Base-by-base conservation (phyloP, 1,284 basidiomycete genomes). In the Hemileccinum hortonii region DNA sequence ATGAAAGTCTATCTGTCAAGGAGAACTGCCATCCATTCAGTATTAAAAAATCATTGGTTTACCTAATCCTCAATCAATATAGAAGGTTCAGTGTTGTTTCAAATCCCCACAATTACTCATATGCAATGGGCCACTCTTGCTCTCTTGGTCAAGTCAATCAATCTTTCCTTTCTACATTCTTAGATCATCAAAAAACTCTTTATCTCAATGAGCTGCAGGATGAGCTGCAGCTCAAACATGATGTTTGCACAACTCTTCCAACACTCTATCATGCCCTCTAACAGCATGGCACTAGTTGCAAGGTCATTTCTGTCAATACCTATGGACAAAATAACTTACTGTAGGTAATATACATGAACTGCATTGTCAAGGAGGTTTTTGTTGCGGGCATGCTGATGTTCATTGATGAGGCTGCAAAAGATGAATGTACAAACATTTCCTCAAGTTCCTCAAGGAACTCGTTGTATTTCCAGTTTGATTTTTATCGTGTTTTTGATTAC, bases 391-490 rank as follows among this genome's bases (percentile, higher is more conserved):
- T 53, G 49, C 33, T 53, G 9, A 38, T 51, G 21, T 46, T 69
- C 36, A 40, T 64, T 44, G 64, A 70, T 40, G 58, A 69, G 44
- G 63, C 63, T 29, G 59, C 61, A 10, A 54, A 55, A 15, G 59
- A 69, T 53, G 48, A 58, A 19, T 42, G 47, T 19, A 67, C 56
- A 3, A 2, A n/a, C n/a, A n/a, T n/a, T n/a, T n/a, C n/a, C n/a
- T n/a, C n/a, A n/a, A n/a, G n/a, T n/a, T n/a, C n/a, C n/a, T n/a
- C n/a, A n/a, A n/a, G n/a, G n/a, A n/a, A n/a, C n/a, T n/a, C n/a
- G n/a, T n/a, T n/a, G n/a, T n/a, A n/a, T n/a, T n/a, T n/a, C n/a
- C n/a, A n/a, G n/a, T n/a, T n/a, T n/a, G n/a, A n/a, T n/a, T n/a
- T n/a, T n/a, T n/a, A n/a, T n/a, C n/a, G n/a, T n/a, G n/a, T n/a